Evolutionary conservation across 2,329 filamentous ascomycete genomes (phyloP).

Genomic region (Ceratocystis cacaofunesta): DNA sequence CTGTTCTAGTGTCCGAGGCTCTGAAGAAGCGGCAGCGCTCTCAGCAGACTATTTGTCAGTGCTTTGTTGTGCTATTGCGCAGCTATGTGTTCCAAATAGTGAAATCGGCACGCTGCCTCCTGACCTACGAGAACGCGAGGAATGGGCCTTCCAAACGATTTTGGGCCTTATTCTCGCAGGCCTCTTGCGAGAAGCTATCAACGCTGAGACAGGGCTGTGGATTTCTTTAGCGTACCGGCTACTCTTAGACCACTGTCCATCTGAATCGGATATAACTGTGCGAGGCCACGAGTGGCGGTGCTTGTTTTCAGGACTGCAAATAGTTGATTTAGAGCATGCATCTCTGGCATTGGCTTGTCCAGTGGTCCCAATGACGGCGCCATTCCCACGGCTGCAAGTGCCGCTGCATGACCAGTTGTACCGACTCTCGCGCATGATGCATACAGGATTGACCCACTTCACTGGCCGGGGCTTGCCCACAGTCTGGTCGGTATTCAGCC

Average conservation of each 20-base stretch:
- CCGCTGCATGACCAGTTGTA: slow-evolving; percentile 29
- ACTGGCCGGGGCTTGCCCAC: slow-evolving; percentile 29
- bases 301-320: slow-evolving; percentile 28
- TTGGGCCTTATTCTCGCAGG: slow-evolving; percentile 29
- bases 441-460: slow-evolving; percentile 29
- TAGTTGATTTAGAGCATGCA: slow-evolving; percentile 31
- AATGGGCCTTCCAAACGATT: slow-evolving; percentile 30
- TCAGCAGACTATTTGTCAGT: slow-evolving; percentile 28
- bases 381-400: slow-evolving; percentile 25
- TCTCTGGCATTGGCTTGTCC: slow-evolving; percentile 30
- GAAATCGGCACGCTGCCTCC: slow-evolving; percentile 21
- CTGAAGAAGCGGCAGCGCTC: slow-evolving; percentile 24
- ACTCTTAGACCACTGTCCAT: slow-evolving; percentile 29
- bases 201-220: slow-evolving; percentile 30
- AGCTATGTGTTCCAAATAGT: slow-evolving; percentile 27
- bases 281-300: slow-evolving; percentile 26
- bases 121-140: slow-evolving; percentile 22
- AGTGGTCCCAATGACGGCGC: slow-evolving; percentile 28
- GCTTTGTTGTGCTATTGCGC: slow-evolving; percentile 27
- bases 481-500: slow-evolving; percentile 29
- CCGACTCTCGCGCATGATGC: slow-evolving; percentile 31
- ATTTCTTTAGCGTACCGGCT: slow-evolving; percentile 30
- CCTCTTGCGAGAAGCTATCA: slow-evolving; percentile 29
- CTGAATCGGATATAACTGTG: slow-evolving; percentile 24
- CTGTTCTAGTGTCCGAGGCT: slow-evolving; percentile 26